Conservation (phyloP, 306 rosid species). For the Vicia faba region DNA sequence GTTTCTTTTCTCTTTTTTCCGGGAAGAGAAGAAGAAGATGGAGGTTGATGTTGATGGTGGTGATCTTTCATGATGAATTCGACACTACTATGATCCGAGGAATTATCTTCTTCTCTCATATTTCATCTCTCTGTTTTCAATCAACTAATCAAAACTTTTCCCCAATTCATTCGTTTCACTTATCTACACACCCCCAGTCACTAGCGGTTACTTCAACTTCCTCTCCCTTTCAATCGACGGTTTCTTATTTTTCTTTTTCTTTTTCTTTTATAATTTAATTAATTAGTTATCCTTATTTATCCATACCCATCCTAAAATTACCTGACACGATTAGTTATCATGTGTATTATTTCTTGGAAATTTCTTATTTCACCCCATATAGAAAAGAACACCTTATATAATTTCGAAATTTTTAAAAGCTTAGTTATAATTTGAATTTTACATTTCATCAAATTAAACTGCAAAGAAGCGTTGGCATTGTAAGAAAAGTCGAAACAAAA, state of each 20-base stretch:
- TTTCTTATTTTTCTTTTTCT: background rate
- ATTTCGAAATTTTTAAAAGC: too few relatives aligned
- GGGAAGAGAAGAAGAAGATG: background rate
- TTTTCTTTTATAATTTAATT: background rate
- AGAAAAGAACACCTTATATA: too few relatives aligned
- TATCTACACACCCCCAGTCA: background rate
- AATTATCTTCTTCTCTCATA: background rate
- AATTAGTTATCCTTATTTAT: too few relatives aligned
- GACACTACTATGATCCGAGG: background rate
- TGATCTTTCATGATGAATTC: background rate
- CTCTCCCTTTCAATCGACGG: conserved; percentile 5
- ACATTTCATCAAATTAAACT: too few relatives aligned
- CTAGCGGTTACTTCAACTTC: conserved; percentile 22
- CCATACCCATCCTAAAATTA: too few relatives aligned
- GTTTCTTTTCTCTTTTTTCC: background rate
- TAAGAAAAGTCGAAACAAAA: too few relatives aligned
- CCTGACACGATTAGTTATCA: too few relatives aligned
- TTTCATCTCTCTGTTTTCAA: background rate
- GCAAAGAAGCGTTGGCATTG: too few relatives aligned
- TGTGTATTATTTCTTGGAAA: too few relatives aligned
- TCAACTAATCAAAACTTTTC: background rate
- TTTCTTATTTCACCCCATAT: too few relatives aligned
- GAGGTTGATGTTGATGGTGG: too few relatives aligned
- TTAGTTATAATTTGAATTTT: too few relatives aligned
- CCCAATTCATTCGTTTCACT: background rate